Evolutionary conservation across 78 protist genomes (phyloP), one percentile per base, ranked within the genome.

Genomic region (Dictyostelium capitatum): DNA sequence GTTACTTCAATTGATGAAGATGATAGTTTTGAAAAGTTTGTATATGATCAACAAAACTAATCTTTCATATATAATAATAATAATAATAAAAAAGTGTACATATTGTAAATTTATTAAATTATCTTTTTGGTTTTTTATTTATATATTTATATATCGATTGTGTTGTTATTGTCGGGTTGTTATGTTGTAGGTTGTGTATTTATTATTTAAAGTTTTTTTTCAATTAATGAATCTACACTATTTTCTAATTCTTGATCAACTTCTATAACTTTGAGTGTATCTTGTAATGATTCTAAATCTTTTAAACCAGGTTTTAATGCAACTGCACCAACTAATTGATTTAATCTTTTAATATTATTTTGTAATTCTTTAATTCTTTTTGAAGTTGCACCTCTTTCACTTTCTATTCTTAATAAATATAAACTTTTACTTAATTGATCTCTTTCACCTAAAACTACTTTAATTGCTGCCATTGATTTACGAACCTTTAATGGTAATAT

Each of bases 391-490:
- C 75, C 78, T 3, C n/a, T 10, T 59, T 28, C n/a, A 32, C 17
- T n/a, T 41, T 20, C 32, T 28, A 54, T 56, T 53, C 56, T 47
- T 46, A 84, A 84, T 47, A 84, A 54, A 84, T 84, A 84, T 32
- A 84, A 47, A 73, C 65, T 59, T 51, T 84, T 84, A 25, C 82
- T 72, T n/a, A 84, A 62, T 57, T 9, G 14, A 74, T 84, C 91
- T 74, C 91, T 72, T 74, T 84, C 91, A 5, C 91, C 91, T 64
- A 84, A 74, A 41, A 84, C 91, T 9, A 37, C 50, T 74, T 84
- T 84, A 28, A 84, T 74, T 72, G 91, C 81, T 54, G 83, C 75
- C 82, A 84, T 74, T 74, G 91, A 84, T 74, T 84, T 72, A 23
- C 81, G 41, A 51, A 82, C 77, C 90, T 82, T 46, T 12, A 37